Evolutionary conservation across 2,329 filamentous ascomycete species (phyloP).

Genomic region (Penicillium fuscoglaucum): DNA sequence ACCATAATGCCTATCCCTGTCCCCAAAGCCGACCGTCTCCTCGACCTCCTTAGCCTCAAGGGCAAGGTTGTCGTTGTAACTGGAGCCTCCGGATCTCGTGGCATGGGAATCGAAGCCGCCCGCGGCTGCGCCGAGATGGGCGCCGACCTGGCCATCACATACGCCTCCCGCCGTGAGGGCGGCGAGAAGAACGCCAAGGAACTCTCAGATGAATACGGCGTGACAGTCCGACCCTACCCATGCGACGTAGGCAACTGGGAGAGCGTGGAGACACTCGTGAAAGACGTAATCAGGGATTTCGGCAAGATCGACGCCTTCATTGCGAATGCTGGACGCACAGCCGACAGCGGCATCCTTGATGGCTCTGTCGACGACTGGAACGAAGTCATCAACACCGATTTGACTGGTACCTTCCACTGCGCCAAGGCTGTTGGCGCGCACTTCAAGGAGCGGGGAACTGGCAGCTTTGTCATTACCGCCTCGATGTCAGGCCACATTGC

Average conservation of each 20-base stretch:
- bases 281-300: slow-evolving; percentile 66
- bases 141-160: slow-evolving; percentile 66
- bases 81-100: slow-evolving; percentile 59
- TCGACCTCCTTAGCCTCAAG: slow-evolving; percentile 50
- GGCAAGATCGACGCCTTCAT: slow-evolving; percentile 68
- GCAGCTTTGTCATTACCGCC: slow-evolving; percentile 67
- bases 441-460: slow-evolving; percentile 65
- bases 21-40: slow-evolving; percentile 36
- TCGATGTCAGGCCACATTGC: slow-evolving; percentile 60
- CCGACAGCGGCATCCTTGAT: slow-evolving; percentile 67
- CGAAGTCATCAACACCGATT: slow-evolving; percentile 79
- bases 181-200: slow-evolving; percentile 67
- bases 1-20: slow-evolving; percentile 42
- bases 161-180: slow-evolving; percentile 61
- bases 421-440: slow-evolving; percentile 84
- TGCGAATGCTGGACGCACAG: slow-evolving; percentile 70
- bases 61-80: slow-evolving; percentile 52
- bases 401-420: slow-evolving; percentile 83
- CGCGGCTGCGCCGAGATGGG: slow-evolving; percentile 66
- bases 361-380: slow-evolving; percentile 70
- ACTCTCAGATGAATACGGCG: slow-evolving; percentile 58
- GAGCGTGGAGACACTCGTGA: slow-evolving; percentile 58
- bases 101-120: slow-evolving; percentile 67
- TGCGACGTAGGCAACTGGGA: slow-evolving; percentile 60
- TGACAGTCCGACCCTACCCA: slow-evolving; percentile 69